Percentiles rank a stretch among this genome's conserved stretches.
phyloP scores from a whole-genome alignment of 257 asterid genomes.

The Agastache rugosa region DNA sequence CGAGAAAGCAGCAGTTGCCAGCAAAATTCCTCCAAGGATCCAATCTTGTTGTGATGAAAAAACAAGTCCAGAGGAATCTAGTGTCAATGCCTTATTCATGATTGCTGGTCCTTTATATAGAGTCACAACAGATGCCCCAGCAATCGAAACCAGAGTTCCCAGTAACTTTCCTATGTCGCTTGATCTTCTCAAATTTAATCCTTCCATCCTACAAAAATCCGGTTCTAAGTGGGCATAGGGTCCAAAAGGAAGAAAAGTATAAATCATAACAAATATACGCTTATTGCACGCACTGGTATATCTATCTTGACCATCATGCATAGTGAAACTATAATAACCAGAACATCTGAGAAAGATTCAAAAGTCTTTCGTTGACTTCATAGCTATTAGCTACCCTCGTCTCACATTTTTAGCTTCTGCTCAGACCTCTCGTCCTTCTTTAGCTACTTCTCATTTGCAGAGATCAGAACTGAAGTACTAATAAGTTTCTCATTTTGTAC shows the following conservation, averaged over 20 bases:
- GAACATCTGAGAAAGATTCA: no score
- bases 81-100: constrained; percentile 33
- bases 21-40: constrained; percentile 53
- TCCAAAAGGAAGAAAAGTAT: neutral
- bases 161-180: constrained; percentile 45
- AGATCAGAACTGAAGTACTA: neutral
- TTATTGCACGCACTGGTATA: neutral
- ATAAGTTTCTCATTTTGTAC: neutral
- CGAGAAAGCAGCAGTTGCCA: constrained; percentile 49
- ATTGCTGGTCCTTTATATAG: constrained; percentile 52
- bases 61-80: neutral
- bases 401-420: neutral
- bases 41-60: constrained; percentile 47
- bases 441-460: constrained; percentile 10
- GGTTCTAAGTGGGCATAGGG: no score
- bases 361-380: neutral
- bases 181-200: constrained; percentile 41
- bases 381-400: neutral
- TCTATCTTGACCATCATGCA: no score
- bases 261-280: neutral
- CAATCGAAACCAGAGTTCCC: constrained; percentile 52
- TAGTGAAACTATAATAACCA: no score
- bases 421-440: neutral
- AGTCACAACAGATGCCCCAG: constrained; percentile 58
- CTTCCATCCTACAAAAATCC: constrained; percentile 48